Conservation (phyloP, 2,329 filamentous ascomycete species). For the Phoma sp. region DNA sequence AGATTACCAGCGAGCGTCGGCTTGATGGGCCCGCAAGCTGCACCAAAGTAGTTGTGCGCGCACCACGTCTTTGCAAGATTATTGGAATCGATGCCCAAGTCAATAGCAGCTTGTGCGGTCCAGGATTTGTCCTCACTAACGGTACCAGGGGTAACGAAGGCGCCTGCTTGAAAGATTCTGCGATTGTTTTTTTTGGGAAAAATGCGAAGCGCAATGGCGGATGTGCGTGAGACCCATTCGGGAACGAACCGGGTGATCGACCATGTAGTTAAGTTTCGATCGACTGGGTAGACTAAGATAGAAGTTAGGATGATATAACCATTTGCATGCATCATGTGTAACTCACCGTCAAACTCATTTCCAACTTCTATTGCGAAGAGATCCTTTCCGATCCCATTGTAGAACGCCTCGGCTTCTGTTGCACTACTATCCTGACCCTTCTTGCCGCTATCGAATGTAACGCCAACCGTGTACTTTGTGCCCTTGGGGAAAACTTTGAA, state of each 20-base stretch:
- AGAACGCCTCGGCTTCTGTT: slow-evolving; percentile 17
- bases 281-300: slow-evolving; percentile 21
- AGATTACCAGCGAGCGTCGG: slow-evolving; percentile 65
- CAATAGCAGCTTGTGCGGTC: slow-evolving; percentile 22
- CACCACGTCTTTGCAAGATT: slow-evolving; percentile 22
- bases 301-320: neutral
- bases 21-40: slow-evolving; percentile 20
- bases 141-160: slow-evolving; percentile 20
- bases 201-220: slow-evolving; percentile 13
- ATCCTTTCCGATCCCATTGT: slow-evolving; percentile 18
- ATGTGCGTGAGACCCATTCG: slow-evolving; percentile 22
- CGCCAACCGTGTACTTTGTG: slow-evolving; percentile 27
- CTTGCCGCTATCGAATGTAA: slow-evolving; percentile 24
- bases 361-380: slow-evolving; percentile 26
- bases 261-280: slow-evolving; percentile 22
- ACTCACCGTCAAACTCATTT: slow-evolving; percentile 31
- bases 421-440: slow-evolving; percentile 20
- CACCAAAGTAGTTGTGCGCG: slow-evolving; percentile 27
- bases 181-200: slow-evolving; percentile 3
- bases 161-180: slow-evolving; percentile 22
- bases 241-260: slow-evolving; percentile 18
- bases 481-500: slow-evolving; percentile 29
- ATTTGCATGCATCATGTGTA: neutral
- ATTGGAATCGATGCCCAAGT: slow-evolving; percentile 17
- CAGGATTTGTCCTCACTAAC: slow-evolving; percentile 17